These are phyloP conservation scores for Aspergillus incahuasiensis DNA, from an alignment of 495 filamentous ascomycete genomes.

Conservation along the genomic window DNA sequence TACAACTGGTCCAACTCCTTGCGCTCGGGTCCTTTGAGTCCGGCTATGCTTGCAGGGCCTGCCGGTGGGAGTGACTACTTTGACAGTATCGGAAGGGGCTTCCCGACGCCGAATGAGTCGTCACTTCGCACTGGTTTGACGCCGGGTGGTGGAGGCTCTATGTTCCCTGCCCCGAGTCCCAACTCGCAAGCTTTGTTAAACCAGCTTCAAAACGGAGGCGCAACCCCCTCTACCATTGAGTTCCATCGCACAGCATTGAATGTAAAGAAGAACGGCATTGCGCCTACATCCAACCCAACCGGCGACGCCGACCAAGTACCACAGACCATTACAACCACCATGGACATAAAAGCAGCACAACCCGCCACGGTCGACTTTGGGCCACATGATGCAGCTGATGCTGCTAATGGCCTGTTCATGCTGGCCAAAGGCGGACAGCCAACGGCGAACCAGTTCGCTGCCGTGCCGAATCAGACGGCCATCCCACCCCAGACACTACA, in stretches of 20 bases:
- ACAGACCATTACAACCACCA: conserved; percentile 32
- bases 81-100: conserved; percentile 74
- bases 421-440: conserved; percentile 66
- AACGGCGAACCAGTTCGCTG: conserved; percentile 47
- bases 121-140: conserved; percentile 88
- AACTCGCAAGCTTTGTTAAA: conserved; percentile 77
- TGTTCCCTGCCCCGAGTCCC: conserved; percentile 92
- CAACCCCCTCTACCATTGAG: conserved; percentile 86
- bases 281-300: conserved; percentile 48
- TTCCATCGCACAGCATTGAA: conserved; percentile 91
- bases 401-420: conserved; percentile 91
- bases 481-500: conserved; percentile 31
- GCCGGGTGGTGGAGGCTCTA: conserved; percentile 92
- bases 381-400: conserved; percentile 86
- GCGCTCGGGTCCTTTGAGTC: conserved; percentile 88
- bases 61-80: conserved; percentile 74
- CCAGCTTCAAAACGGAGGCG: conserved; percentile 70
- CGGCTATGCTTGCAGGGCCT: conserved; percentile 92
- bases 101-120: conserved; percentile 97
- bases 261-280: conserved; percentile 54
- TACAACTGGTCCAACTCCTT: conserved; percentile 85
- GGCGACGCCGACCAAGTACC: conserved; percentile 44
- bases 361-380: conserved; percentile 57
- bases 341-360: conserved; percentile 47
- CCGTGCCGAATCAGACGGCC: conserved; percentile 45